phyloP scores from a whole-genome alignment of 805 yeast genomes.

The Monosporozyma unispora region DNA sequence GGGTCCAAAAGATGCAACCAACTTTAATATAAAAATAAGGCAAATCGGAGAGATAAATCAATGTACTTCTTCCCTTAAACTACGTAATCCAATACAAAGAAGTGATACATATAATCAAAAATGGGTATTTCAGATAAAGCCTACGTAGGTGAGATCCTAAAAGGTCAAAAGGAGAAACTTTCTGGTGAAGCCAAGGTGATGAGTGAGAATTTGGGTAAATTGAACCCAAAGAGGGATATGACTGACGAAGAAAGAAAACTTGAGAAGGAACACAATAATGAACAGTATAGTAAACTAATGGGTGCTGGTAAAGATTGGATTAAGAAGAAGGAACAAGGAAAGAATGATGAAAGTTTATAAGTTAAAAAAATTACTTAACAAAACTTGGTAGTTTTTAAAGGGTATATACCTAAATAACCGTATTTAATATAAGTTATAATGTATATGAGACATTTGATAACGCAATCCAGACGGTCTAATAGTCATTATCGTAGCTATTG shows the following conservation, averaged over 20 bases:
- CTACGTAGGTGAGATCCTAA: constrained; percentile 12
- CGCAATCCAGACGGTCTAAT: neutral
- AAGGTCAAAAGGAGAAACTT: constrained; percentile 18
- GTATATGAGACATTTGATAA: neutral
- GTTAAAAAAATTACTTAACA: too few relatives aligned
- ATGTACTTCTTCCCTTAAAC: neutral
- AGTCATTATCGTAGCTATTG: constrained; percentile 23
- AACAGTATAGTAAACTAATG: constrained; percentile 8
- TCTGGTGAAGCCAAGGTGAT: constrained; percentile 16
- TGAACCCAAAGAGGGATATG: constrained; percentile 3
- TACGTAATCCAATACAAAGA: neutral
- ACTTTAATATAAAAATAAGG: neutral
- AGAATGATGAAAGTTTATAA: neutral
- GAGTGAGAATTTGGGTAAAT: constrained; percentile 15
- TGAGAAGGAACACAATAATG: constrained; percentile 6
- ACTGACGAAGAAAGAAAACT: constrained; percentile 8
- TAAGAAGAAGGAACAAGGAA: neutral
- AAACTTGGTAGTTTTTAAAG: too few relatives aligned
- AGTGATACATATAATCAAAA: neutral
- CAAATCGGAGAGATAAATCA: neutral
- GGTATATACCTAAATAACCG: neutral
- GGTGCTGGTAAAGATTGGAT: constrained; percentile 11
- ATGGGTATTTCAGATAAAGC: neutral
- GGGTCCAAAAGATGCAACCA: neutral
- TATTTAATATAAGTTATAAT: neutral